These are phyloP conservation scores for Pharnaceum exiguum DNA, from an alignment of 148 eudicot species.

Conservation along the genomic window DNA sequence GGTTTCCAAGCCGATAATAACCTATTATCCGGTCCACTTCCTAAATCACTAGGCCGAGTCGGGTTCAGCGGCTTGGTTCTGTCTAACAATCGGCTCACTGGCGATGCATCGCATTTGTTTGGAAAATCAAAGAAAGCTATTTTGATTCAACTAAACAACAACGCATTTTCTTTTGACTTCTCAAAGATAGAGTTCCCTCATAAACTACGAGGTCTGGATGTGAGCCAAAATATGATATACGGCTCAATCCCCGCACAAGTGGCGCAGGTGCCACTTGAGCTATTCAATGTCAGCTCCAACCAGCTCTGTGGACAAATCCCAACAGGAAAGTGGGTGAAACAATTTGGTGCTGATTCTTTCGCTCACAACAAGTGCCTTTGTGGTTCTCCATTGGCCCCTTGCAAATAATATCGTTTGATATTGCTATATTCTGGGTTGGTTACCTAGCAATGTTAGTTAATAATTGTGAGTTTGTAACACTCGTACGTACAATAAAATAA, in stretches of 20 bases:
- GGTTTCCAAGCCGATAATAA: constrained; percentile 20
- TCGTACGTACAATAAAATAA: too few relatives aligned
- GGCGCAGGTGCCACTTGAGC: neutral
- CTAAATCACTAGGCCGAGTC: constrained; percentile 18
- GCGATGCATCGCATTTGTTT: constrained; percentile 22
- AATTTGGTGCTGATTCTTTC: constrained; percentile 23
- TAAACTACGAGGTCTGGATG: neutral
- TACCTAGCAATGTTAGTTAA: too few relatives aligned
- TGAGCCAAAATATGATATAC: constrained; percentile 27
- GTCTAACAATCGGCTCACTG: constrained; percentile 27
- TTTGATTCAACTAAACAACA: constrained; percentile 17
- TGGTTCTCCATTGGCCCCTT: constrained; percentile 43
- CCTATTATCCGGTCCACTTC: constrained; percentile 34
- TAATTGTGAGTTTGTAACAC: too few relatives aligned
- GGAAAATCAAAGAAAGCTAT: constrained; percentile 13
- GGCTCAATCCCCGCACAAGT: constrained; percentile 14
- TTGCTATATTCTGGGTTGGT: too few relatives aligned
- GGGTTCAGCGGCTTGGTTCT: constrained; percentile 23
- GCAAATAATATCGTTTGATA: neutral
- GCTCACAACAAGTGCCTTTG: constrained; percentile 55
- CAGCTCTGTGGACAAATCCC: constrained; percentile 52
- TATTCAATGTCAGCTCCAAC: constrained; percentile 44
- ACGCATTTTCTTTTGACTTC: constrained; percentile 22
- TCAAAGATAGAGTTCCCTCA: constrained; percentile 10
- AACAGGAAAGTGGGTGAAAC: constrained; percentile 16